These are phyloP conservation scores for Saccharomycopsis schoenii DNA, from an alignment of 805 yeast genomes.

Conservation along the genomic window DNA sequence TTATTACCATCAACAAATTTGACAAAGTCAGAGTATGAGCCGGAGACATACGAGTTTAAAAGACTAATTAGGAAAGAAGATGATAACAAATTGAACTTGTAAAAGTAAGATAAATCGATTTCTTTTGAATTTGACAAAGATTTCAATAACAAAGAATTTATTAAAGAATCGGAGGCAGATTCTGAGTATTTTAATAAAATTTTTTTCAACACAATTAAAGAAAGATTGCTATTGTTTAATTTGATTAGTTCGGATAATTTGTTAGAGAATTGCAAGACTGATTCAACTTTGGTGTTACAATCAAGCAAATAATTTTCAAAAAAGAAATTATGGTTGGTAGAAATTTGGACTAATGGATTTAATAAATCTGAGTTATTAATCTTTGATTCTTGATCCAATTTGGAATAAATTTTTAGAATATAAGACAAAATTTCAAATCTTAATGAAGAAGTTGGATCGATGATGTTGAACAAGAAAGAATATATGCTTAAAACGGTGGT, in stretches of 20 bases:
- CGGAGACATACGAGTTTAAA: conserved; percentile 10
- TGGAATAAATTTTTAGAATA: conserved; percentile 11
- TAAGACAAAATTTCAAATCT: conserved; percentile 11
- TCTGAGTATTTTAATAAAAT: conserved; percentile 5
- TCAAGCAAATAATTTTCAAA: conserved; percentile 15
- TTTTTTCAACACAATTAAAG: conserved; percentile 12
- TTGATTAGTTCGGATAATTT: conserved; percentile 10
- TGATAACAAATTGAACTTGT: conserved; percentile 5
- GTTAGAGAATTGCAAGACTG: conserved; percentile 9
- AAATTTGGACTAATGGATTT: conserved; percentile 11
- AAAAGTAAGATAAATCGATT: conserved; percentile 16
- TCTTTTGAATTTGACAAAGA: conserved; percentile 13
- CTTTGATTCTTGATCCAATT: conserved; percentile 11
- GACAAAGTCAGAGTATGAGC: conserved; percentile 10
- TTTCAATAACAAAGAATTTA: conserved; percentile 5
- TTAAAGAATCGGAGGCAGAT: neutral
- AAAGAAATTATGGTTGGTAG: conserved; percentile 2
- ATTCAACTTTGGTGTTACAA: neutral
- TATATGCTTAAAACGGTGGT: conserved; percentile 15
- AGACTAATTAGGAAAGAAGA: neutral
- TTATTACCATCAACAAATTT: conserved; percentile 3
- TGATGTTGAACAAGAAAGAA: conserved; percentile 16
- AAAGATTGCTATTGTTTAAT: neutral
- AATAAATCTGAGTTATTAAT: conserved; percentile 12
- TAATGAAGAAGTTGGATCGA: conserved; percentile 6